These are phyloP conservation scores for Heterobasidion irregulare DNA, from an alignment of 1,284 basidiomycete species.

Conservation along the genomic window DNA sequence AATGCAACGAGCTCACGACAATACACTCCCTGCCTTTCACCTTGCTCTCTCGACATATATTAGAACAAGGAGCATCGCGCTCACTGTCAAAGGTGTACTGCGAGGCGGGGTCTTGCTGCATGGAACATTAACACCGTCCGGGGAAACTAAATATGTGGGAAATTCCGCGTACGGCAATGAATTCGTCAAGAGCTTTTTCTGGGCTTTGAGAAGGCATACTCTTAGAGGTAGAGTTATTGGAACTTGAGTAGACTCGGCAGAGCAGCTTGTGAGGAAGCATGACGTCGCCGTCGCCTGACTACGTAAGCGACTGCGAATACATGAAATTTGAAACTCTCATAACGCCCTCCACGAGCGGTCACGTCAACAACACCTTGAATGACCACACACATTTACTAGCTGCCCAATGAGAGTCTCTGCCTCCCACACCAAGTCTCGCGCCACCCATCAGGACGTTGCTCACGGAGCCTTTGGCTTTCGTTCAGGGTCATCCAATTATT, in stretches of 20 bases:
- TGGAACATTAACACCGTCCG: neutral
- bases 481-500: no score
- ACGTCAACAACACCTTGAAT: no score
- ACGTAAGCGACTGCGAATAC: neutral
- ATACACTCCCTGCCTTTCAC: constrained; percentile 48
- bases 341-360: no score
- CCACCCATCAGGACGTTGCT: no score
- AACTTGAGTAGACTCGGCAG: neutral
- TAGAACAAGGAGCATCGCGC: constrained; percentile 47
- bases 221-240: neutral
- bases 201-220: constrained; percentile 9
- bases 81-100: constrained; percentile 56
- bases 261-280: constrained; percentile 10
- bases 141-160: neutral
- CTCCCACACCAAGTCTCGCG: no score
- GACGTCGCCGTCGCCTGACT: neutral
- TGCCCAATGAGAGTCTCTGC: no score
- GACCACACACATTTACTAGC: no score
- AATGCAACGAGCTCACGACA: constrained; percentile 34
- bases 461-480: no score
- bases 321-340: neutral
- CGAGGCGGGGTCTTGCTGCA: constrained; percentile 40
- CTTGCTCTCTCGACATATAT: constrained; percentile 52
- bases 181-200: constrained; percentile 19
- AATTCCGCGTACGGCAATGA: constrained; percentile 19